Evolutionary conservation across 768 basidiomycete species (phyloP).

Genomic region (Termitomyces sp.): DNA sequence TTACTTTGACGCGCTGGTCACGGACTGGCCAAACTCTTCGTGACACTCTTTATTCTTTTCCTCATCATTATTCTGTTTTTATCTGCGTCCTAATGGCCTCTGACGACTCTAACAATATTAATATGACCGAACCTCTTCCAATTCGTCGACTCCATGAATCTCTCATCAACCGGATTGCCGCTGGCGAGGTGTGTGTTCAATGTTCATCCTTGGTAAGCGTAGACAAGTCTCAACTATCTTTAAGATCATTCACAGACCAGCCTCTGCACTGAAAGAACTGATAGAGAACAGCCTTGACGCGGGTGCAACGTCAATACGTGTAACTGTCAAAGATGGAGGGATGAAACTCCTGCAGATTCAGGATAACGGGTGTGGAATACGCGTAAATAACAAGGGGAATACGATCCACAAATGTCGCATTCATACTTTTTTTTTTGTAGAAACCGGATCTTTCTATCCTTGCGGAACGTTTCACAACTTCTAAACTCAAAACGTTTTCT

Average conservation of each 20-base stretch:
- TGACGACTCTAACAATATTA: slow-evolving; percentile 1
- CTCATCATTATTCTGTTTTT: background rate
- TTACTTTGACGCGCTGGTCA: slow-evolving; percentile 10
- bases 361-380: slow-evolving; percentile 94
- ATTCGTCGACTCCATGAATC: slow-evolving; percentile 77
- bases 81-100: background rate
- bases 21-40: background rate
- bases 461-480: slow-evolving; percentile 93
- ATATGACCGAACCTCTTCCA: slow-evolving; percentile 41
- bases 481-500: slow-evolving; percentile 81
- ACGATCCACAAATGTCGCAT: background rate
- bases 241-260: slow-evolving; percentile 52
- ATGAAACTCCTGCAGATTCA: slow-evolving; percentile 93
- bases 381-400: slow-evolving; percentile 44
- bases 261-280: slow-evolving; percentile 93
- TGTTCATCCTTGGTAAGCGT: background rate
- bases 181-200: slow-evolving; percentile 48
- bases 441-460: slow-evolving; percentile 86
- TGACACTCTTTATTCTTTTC: background rate
- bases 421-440: slow-evolving; percentile 29
- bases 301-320: slow-evolving; percentile 76
- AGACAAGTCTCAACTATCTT: background rate
- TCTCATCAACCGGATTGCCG: slow-evolving; percentile 88
- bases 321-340: slow-evolving; percentile 93
- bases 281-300: slow-evolving; percentile 97